Percentiles rank a stretch among this genome's conserved stretches.
These are phyloP conservation scores for Alternaria triticimaculans DNA, from an alignment of 2,329 filamentous ascomycete species.

Conservation along the genomic window DNA sequence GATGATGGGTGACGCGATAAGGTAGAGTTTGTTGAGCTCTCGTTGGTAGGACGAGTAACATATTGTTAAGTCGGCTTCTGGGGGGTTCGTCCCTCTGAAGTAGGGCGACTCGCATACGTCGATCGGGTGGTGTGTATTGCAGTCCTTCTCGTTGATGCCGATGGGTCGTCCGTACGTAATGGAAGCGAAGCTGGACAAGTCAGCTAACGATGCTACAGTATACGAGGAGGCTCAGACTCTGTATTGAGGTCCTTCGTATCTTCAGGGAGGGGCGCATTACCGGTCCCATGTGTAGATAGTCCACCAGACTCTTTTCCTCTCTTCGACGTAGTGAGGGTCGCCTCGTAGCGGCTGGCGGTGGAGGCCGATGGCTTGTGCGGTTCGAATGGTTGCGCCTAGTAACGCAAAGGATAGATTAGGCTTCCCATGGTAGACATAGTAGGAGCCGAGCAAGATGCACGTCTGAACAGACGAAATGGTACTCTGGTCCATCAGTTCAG, in stretches of 20 bases:
- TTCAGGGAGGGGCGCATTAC: neutral
- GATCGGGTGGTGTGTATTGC: constrained; percentile 44
- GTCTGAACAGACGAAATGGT: constrained; percentile 49
- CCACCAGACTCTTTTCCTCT: constrained; percentile 52
- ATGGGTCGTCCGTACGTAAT: constrained; percentile 52
- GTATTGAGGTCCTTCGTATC: neutral
- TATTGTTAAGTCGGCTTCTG: neutral
- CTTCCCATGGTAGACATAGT: constrained; percentile 53
- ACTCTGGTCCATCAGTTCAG: constrained; percentile 53
- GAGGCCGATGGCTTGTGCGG: constrained; percentile 45
- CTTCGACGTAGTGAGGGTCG: constrained; percentile 37
- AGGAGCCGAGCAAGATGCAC: constrained; percentile 51
- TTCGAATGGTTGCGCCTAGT: constrained; percentile 49
- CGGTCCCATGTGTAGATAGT: constrained; percentile 54
- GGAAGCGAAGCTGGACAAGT: constrained; percentile 44
- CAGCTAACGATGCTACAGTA: neutral
- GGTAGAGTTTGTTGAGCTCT: constrained; percentile 39
- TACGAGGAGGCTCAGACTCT: neutral
- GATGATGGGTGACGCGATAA: constrained; percentile 40
- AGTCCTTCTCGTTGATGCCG: constrained; percentile 53
- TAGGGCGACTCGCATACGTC: constrained; percentile 43
- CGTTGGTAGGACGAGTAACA: constrained; percentile 24
- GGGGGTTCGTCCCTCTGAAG: constrained; percentile 19
- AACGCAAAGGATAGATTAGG: constrained; percentile 51
- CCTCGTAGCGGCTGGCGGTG: constrained; percentile 39